Base-by-base conservation (phyloP, 2,329 filamentous ascomycete genomes). In the Exophiala xenobiotica region DNA sequence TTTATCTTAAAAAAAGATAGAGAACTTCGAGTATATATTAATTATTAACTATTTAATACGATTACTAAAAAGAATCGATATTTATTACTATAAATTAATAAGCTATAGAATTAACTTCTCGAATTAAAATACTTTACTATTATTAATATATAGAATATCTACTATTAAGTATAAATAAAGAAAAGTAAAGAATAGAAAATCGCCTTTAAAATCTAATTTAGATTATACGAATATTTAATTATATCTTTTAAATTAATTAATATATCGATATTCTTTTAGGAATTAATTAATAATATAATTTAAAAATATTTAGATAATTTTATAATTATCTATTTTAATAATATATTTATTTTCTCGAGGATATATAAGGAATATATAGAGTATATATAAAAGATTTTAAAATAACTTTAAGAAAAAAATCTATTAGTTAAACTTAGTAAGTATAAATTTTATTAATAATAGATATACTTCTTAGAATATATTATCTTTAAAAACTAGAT, bases 401-500 rank as follows among this genome's bases (percentile, higher is more conserved):
- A 29, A 29, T 6, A 29, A 12, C 12, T 29, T 29, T 6, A 6
- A 29, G 26, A 29, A 12, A 29, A 29, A 6, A 29, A 59, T 41
- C 37, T 64, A 18, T 8, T 37, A 18, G 27, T 27, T 27, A 53
- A 60, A 11, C 56, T 56, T 23, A 49, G 62, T 3, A 70, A 70
- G 57, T 68, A 53, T 54, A 39, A 64, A 39, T 70, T 69, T 53
- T 53, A 64, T 50, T 54, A 53, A 27, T 53, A 63, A 19, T 29
- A 61, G 52, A 54, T 64, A 24, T 51, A 64, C 18, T 70, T 64
- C 51, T 52, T 71, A 29, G 54, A 61, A 22, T 68, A 63, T 54
- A 63, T 63, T 42, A 64, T 70, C 26, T 45, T 41, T 68, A 68
- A 43, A 64, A 68, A 22, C 40, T 55, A 26, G 39, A 60, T 46